Percentiles rank a stretch among this genome's conserved stretches.
phyloP scores from a whole-genome alignment of 139 green algal genomes.

The Closterium sp. region DNA sequence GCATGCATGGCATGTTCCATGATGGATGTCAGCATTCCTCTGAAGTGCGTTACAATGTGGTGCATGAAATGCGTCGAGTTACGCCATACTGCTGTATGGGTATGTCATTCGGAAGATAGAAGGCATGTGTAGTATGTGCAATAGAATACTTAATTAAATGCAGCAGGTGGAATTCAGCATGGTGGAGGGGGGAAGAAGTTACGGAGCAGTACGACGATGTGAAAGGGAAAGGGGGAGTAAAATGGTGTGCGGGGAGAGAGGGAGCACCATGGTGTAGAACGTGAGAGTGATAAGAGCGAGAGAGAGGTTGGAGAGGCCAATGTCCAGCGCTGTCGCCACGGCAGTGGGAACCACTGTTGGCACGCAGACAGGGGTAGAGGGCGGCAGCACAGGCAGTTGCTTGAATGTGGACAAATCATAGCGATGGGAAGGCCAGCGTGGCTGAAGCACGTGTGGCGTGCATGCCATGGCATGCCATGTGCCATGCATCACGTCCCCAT shows the following conservation, averaged over 20 bases:
- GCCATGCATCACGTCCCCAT: too few relatives aligned
- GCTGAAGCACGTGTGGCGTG: too few relatives aligned
- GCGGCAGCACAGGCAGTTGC: not conserved
- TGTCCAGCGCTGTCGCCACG: constrained; percentile 78
- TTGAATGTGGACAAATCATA: not conserved
- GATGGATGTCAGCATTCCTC: too few relatives aligned
- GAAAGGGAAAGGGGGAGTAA: not conserved
- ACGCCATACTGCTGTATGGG: too few relatives aligned
- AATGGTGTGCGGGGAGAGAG: not conserved
- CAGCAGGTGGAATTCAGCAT: not conserved
- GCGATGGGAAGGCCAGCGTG: not conserved
- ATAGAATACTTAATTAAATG: not conserved
- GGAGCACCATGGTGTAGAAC: constrained; percentile 42
- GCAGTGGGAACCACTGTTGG: constrained; percentile 81
- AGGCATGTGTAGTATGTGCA: too few relatives aligned
- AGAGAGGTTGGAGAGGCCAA: constrained; percentile 88
- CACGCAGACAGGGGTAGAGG: not conserved
- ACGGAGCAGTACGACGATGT: not conserved
- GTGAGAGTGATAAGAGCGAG: constrained; percentile 58
- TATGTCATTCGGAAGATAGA: too few relatives aligned
- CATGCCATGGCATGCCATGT: too few relatives aligned
- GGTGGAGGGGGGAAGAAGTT: not conserved
- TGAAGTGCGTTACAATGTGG: too few relatives aligned
- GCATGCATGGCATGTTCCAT: too few relatives aligned
- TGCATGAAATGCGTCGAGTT: too few relatives aligned